These are phyloP conservation scores for Fomitopsis palustris DNA, from an alignment of 1,284 basidiomycete species.

Conservation along the genomic window DNA sequence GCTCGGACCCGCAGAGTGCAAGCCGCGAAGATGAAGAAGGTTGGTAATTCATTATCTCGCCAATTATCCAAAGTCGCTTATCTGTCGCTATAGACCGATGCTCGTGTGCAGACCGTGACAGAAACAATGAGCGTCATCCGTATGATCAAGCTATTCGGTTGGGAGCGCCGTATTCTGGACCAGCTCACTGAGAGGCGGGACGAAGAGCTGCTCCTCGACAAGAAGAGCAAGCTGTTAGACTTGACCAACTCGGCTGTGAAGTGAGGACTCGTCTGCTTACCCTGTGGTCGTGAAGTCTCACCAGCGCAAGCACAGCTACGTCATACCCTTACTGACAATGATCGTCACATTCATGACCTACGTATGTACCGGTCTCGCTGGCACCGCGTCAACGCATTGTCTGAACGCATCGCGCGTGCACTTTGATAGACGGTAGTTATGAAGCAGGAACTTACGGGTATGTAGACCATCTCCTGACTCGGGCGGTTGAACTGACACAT, in stretches of 20 bases:
- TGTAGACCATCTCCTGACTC: neutral
- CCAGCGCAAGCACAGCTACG: slow-evolving; percentile 35
- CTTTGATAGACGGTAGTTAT: slow-evolving; percentile 31
- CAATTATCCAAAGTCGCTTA: neutral
- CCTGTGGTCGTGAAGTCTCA: slow-evolving; percentile 43
- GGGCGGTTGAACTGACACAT: slow-evolving; percentile 13
- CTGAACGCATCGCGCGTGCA: neutral
- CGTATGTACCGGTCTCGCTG: slow-evolving; percentile 19
- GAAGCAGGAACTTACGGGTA: slow-evolving; percentile 30
- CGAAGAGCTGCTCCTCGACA: slow-evolving; percentile 50
- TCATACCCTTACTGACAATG: slow-evolving; percentile 67
- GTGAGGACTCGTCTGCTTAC: slow-evolving; percentile 26
- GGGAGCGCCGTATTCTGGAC: slow-evolving; percentile 44
- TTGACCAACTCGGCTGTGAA: slow-evolving; percentile 31
- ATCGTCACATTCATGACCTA: slow-evolving; percentile 63
- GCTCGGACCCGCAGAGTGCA: slow-evolving; percentile 27
- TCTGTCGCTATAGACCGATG: slow-evolving; percentile 31
- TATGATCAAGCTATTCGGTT: slow-evolving; percentile 50
- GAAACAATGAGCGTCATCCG: slow-evolving; percentile 7
- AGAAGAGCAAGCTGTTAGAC: slow-evolving; percentile 36
- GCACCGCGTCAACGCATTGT: neutral
- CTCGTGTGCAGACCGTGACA: slow-evolving; percentile 36
- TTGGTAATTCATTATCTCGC: neutral
- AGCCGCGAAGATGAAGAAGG: slow-evolving; percentile 29
- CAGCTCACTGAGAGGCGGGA: slow-evolving; percentile 46